Evolutionary conservation across 805 yeast species (phyloP).

Genomic region (Metschnikowia amazonensis): DNA sequence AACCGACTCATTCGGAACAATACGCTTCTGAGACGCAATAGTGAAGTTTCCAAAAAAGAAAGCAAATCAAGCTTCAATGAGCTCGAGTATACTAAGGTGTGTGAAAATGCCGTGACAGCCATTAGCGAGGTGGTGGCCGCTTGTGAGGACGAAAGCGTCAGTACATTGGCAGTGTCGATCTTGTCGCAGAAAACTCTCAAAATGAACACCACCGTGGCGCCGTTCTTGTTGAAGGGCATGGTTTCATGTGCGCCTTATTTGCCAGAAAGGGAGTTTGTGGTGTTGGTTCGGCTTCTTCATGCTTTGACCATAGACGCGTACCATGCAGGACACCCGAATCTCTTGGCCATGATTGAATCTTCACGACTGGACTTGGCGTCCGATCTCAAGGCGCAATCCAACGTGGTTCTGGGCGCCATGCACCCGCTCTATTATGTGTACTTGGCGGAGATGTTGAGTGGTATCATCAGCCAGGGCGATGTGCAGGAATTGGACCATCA

Average conservation of each 20-base stretch:
- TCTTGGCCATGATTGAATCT: constrained; percentile 40
- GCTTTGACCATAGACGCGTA: constrained; percentile 45
- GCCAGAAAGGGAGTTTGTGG: constrained; percentile 61
- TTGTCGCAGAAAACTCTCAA: constrained; percentile 68
- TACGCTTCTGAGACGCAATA: constrained; percentile 10
- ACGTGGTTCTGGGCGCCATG: background rate
- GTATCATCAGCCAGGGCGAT: constrained; percentile 75
- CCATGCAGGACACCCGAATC: constrained; percentile 35
- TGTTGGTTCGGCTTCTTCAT: constrained; percentile 57
- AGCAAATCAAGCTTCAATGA: constrained; percentile 19
- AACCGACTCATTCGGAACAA: constrained; percentile 14
- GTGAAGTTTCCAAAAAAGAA: constrained; percentile 1
- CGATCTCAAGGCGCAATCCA: constrained; percentile 31
- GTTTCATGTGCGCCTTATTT: constrained; percentile 58
- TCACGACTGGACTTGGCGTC: constrained; percentile 50
- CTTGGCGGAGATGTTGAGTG: constrained; percentile 60
- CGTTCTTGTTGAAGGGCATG: constrained; percentile 56
- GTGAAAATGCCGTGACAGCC: constrained; percentile 66
- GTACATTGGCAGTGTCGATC: constrained; percentile 74
- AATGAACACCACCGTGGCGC: constrained; percentile 50
- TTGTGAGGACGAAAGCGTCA: constrained; percentile 68
- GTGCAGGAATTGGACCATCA: constrained; percentile 72
- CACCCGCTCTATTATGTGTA: constrained; percentile 51
- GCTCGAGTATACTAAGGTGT: constrained; percentile 38
- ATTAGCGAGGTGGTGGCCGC: constrained; percentile 61